Conservation (phyloP, 1,284 basidiomycete genomes). For the Lentinula novae-zelandiae region DNA sequence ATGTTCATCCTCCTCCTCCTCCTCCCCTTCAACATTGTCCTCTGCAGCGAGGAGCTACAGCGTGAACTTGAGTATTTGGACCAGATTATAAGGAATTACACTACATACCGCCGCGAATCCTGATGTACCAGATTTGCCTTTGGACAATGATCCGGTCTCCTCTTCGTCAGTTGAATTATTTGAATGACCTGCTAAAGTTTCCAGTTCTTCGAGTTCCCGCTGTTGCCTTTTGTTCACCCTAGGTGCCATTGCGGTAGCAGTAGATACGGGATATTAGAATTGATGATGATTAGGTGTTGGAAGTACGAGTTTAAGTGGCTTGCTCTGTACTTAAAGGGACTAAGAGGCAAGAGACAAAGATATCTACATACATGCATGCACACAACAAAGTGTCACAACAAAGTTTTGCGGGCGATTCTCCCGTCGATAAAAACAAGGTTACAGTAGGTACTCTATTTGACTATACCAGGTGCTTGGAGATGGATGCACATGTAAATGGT, state of each 20-base stretch:
- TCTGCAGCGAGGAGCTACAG: constrained; percentile 25
- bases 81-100: background rate
- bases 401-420: no score
- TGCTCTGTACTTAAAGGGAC: no score
- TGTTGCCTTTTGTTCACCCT: constrained; percentile 84
- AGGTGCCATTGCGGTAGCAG: constrained; percentile 25
- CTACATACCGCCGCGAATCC: constrained; percentile 54
- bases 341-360: no score
- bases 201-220: constrained; percentile 77
- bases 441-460: no score
- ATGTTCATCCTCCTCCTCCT: constrained; percentile 22
- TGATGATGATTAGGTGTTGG: no score
- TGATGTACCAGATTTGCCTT: constrained; percentile 19
- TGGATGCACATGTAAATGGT: background rate
- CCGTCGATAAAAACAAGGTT: no score
- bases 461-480: no score
- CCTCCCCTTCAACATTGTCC: constrained; percentile 8
- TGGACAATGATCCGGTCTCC: constrained; percentile 15
- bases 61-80: background rate
- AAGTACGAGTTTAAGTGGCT: no score
- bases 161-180: constrained; percentile 23
- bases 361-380: no score
- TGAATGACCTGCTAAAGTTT: constrained; percentile 35
- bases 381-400: no score
- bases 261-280: no score